These are phyloP conservation scores for Aurinia saxatilis DNA, from an alignment of 345 rosid species.

Conservation along the genomic window DNA sequence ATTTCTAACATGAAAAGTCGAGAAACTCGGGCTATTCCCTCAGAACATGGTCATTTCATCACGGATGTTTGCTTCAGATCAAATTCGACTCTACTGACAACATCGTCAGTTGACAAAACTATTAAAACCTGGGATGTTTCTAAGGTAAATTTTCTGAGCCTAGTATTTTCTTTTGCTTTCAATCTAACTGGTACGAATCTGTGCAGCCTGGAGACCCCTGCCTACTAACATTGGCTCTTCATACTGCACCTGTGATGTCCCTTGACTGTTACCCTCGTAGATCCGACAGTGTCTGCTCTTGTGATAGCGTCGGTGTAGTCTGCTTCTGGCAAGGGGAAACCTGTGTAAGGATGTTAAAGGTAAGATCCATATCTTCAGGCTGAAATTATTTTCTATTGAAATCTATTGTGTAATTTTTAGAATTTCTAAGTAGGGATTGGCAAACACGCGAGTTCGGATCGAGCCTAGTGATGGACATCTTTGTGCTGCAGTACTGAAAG, in stretches of 20 bases:
- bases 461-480: no score
- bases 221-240: constrained; percentile 37
- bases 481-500: no score
- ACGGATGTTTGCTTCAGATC: constrained; percentile 74
- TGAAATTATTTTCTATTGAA: not conserved
- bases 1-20: constrained; percentile 66
- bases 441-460: no score
- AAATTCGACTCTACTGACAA: constrained; percentile 63
- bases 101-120: constrained; percentile 61
- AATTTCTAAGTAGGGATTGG: no score
- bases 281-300: constrained; percentile 63
- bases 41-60: constrained; percentile 53
- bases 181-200: not conserved
- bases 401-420: no score
- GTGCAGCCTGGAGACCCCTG: constrained; percentile 55
- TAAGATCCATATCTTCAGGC: constrained; percentile 5
- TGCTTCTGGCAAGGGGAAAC: constrained; percentile 55
- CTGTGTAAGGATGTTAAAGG: constrained; percentile 46
- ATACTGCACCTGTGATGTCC: constrained; percentile 51
- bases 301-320: constrained; percentile 63
- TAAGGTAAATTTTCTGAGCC: constrained; percentile 34
- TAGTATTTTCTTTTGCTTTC: not conserved
- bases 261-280: constrained; percentile 76
- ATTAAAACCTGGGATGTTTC: constrained; percentile 65
- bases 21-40: constrained; percentile 47